Evolutionary conservation across 805 yeast genomes (phyloP), one percentile per base, ranked within the genome.

Genomic region (Saturnispora besseyi): DNA sequence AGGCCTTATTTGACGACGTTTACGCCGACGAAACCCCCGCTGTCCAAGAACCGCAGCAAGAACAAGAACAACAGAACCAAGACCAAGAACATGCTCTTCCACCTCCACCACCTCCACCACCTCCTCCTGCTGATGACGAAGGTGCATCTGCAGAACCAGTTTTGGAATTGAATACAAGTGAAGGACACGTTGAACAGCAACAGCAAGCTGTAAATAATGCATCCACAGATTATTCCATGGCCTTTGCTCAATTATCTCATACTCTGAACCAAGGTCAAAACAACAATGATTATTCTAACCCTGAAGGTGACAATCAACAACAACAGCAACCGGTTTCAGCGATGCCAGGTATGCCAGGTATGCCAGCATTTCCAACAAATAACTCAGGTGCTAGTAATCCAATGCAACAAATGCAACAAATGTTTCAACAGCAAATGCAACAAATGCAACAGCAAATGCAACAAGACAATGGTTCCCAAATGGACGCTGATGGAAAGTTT

Each of bases 1-100:
- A 89, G 66, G 91, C 87, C 61, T 82, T 86, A 66, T 90, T 90
- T 68, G 95, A 89, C 69, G 96, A 90, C 66, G 87, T 90, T 69
- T 90, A 90, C 57, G 65, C 63, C 30, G 68, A 58, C 44, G 65
- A 62, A 18, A 43, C 44, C 41, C 55, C 58, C 38, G 53, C 51
- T 21, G 53, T 52, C 15, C 55, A 57, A 43, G 57, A 37, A 28
- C 48, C 44, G n/a, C 30, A 22, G 30, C 42, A 11, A 24, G 8
- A 32, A 24, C n/a, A 32, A 21, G 49, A 31, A 22, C 26, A 29
- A 41, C 24, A 57, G 41, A 44, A 46, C 15, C 42, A 34, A 34
- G 24, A 21, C 9, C 18, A 24, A n/a, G 32, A 41, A 28, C 24
- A 24, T 8, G 44, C n/a, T 11, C 40, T 43, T 22, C 41, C 49